phyloP scores from a whole-genome alignment of 768 basidiomycete species.

The Clitopilus hobsonii region DNA sequence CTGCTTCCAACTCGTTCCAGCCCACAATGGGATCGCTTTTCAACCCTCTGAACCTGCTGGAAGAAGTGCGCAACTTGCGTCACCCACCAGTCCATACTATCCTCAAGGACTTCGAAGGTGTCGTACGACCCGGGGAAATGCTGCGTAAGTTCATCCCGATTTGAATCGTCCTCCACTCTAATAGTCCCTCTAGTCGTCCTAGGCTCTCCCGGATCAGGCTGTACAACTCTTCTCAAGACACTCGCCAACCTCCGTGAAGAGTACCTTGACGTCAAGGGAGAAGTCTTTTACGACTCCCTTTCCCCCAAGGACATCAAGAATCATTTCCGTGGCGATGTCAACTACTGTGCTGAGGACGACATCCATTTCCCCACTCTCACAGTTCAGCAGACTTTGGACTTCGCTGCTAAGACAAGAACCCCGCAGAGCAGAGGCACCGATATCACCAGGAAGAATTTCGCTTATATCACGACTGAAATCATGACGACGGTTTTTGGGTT shows the following conservation, averaged over 20 bases:
- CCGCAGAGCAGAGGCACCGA: slow-evolving; percentile 51
- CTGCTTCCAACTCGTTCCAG: slow-evolving; percentile 37
- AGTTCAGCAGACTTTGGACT: slow-evolving; percentile 68
- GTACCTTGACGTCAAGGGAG: slow-evolving; percentile 65
- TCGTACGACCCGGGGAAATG: slow-evolving; percentile 70
- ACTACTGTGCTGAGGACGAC: slow-evolving; percentile 82
- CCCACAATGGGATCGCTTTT: slow-evolving; percentile 49
- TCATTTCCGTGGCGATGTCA: slow-evolving; percentile 73
- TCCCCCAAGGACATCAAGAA: slow-evolving; percentile 56
- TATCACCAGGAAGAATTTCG: slow-evolving; percentile 36
- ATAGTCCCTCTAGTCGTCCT: slow-evolving; percentile 55
- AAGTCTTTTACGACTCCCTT: slow-evolving; percentile 74
- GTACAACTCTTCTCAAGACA: slow-evolving; percentile 77
- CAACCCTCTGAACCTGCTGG: slow-evolving; percentile 35
- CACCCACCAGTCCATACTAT: slow-evolving; percentile 66
- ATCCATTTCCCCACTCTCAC: slow-evolving; percentile 81
- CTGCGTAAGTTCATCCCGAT: slow-evolving; percentile 46
- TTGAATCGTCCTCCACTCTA: neutral
- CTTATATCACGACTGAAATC: slow-evolving; percentile 45
- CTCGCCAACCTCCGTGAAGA: slow-evolving; percentile 73
- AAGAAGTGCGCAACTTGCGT: slow-evolving; percentile 34
- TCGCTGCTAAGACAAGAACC: slow-evolving; percentile 63
- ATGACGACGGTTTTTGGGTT: slow-evolving; percentile 74
- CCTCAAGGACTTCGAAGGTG: slow-evolving; percentile 57
- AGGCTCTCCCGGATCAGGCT: slow-evolving; percentile 85